Evolutionary conservation across 306 rosid genomes (phyloP), one percentile per base, ranked within the genome.

Genomic region (Abrus pulchellus): DNA sequence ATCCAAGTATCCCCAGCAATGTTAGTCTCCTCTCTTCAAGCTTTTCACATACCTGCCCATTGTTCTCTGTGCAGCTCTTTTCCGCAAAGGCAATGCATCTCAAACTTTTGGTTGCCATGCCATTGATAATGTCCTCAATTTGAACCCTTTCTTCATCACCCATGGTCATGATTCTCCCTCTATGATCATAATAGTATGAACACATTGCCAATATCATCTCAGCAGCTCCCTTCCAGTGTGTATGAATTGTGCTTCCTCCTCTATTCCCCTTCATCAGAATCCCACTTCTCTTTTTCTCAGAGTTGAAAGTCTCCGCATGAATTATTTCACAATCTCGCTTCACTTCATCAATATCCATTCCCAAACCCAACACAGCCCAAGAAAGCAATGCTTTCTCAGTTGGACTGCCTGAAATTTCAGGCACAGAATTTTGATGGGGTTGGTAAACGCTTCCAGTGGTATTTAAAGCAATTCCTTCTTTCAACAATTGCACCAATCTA

Each of bases 211-310:
- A 38, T 64, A 64, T 38, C 13, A 64, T 38, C 49, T 64, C 70
- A 64, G 70, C 70, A 36, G 70, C 70, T 6, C 70, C 70, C 47
- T 64, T 64, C 70, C 70, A 64, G 70, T 64, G 68, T 6, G 68
- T 62, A 13, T 36, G 70, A 6, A 64, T 3, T 2, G 3, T 38
- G 32, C 7, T n/a, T 10, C 70, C 13, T 64, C 70, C 70, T 38
- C 30, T 64, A 10, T 63, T 63, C 69, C 38, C 69, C 48, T 12
- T 64, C 49, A 14, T 14, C 49, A 64, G 30, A 64, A 64, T 14
- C 32, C 70, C 70, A 64, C 70, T 64, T 14, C 70, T 38, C 49
- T 64, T 64, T 9, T 38, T 64, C 70, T 36, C 32, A 6, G 70
- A 64, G 49, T 64, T 64, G 28, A 64, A 64, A 1, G 70, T 64